Conservation (phyloP, 2,329 filamentous ascomycete genomes). For the Lasiodiplodia hormozganensis region DNA sequence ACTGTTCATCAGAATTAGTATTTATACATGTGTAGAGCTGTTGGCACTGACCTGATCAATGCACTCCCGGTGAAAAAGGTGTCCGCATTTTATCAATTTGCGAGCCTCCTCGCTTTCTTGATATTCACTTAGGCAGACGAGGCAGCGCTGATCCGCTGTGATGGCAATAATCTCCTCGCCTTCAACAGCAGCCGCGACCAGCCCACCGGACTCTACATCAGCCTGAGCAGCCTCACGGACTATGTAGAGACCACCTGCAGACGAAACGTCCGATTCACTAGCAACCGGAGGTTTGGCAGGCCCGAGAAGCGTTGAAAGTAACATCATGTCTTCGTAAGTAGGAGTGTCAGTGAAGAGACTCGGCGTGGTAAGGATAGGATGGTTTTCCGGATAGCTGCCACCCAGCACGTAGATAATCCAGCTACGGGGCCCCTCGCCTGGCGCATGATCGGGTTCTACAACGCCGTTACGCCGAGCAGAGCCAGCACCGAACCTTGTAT, state of each 20-base stretch:
- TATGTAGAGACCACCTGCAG: constrained; percentile 66
- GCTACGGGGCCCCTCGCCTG: constrained; percentile 65
- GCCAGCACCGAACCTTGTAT: constrained; percentile 67
- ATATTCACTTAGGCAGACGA: constrained; percentile 72
- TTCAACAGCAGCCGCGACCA: constrained; percentile 57
- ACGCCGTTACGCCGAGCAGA: constrained; percentile 69
- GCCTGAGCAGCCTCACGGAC: constrained; percentile 51
- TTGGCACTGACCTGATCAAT: constrained; percentile 68
- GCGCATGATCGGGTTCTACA: constrained; percentile 63
- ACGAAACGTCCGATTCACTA: constrained; percentile 67
- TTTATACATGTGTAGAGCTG: background rate
- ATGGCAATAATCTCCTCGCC: constrained; percentile 40
- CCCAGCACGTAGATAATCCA: constrained; percentile 77
- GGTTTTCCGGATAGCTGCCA: constrained; percentile 72
- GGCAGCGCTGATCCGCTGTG: constrained; percentile 59
- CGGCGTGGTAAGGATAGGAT: constrained; percentile 72
- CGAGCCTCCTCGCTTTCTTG: constrained; percentile 67
- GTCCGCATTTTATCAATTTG: constrained; percentile 67
- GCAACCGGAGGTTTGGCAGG: constrained; percentile 74
- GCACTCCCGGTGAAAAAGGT: constrained; percentile 72
- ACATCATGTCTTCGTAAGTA: constrained; percentile 75
- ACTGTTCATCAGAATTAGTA: constrained; percentile 51
- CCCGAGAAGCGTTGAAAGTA: constrained; percentile 70
- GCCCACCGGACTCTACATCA: constrained; percentile 39
- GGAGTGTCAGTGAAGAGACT: constrained; percentile 74